phyloP scores from a whole-genome alignment of 176 grass and related monocot species.

The Oryza australiensis region DNA sequence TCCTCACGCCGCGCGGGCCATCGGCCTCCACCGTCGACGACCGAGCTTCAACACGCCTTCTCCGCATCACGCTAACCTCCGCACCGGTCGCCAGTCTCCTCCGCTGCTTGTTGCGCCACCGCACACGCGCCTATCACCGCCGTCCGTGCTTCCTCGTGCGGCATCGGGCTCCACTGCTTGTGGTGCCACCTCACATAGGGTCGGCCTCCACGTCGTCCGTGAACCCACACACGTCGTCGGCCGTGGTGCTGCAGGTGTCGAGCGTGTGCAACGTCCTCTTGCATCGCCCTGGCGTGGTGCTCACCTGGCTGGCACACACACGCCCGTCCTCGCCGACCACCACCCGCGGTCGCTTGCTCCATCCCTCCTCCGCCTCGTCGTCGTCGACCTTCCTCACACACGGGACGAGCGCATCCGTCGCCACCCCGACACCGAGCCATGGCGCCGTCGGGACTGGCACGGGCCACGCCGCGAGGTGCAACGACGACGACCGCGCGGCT shows the following conservation, averaged over 20 bases:
- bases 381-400: constrained; percentile 33
- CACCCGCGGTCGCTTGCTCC: constrained; percentile 50
- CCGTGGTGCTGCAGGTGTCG: constrained; percentile 36
- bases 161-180: too few relatives aligned
- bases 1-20: too few relatives aligned
- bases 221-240: constrained; percentile 50
- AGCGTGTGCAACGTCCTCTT: constrained; percentile 54
- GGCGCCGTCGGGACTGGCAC: neutral
- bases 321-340: constrained; percentile 35
- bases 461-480: constrained; percentile 27
- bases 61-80: too few relatives aligned
- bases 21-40: too few relatives aligned
- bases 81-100: too few relatives aligned
- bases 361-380: neutral
- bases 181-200: too few relatives aligned
- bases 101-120: too few relatives aligned
- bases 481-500: constrained; percentile 32
- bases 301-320: constrained; percentile 78
- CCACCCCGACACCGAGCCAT: neutral
- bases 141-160: too few relatives aligned
- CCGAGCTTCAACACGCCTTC: too few relatives aligned
- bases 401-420: constrained; percentile 62
- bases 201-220: too few relatives aligned
- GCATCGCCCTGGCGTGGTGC: constrained; percentile 36
- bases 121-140: too few relatives aligned